Evolutionary conservation across 1,139 yeast genomes (phyloP).

Genomic region (Geotrichum citri-aurantii): DNA sequence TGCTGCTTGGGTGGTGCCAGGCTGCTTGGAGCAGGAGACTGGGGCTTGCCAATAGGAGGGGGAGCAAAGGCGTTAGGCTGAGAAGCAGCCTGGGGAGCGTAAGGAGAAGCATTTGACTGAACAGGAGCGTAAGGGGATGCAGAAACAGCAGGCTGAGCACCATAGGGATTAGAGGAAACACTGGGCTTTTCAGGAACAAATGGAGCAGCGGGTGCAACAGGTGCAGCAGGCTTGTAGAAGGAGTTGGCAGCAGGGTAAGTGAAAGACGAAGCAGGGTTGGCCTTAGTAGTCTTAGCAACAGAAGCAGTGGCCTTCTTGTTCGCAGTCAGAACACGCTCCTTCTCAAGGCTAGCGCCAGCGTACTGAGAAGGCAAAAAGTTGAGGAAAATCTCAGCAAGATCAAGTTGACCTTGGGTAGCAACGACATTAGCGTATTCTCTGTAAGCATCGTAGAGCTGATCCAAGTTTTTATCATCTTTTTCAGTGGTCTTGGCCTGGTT

Average conservation of each 20-base stretch:
- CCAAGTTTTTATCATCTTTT: conserved; percentile 38
- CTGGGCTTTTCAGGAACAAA: conserved; percentile 12
- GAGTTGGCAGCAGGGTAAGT: conserved; percentile 9
- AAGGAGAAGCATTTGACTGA: conserved; percentile 17
- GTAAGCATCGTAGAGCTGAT: conserved; percentile 51
- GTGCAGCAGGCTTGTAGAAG: conserved; percentile 13
- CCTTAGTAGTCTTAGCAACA: conserved; percentile 12
- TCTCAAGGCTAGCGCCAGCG: conserved; percentile 57
- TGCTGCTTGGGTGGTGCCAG: conserved; percentile 6
- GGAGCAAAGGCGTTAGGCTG: conserved; percentile 17
- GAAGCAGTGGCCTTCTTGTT: conserved; percentile 23
- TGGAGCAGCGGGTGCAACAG: conserved; percentile 18
- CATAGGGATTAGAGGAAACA: conserved; percentile 17
- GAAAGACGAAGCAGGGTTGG: conserved; percentile 16
- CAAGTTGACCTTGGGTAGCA: conserved; percentile 79
- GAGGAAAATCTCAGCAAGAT: conserved; percentile 68
- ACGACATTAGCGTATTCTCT: conserved; percentile 77
- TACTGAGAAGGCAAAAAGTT: conserved; percentile 62
- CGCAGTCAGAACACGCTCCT: conserved; percentile 73
- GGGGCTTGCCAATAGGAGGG: conserved; percentile 17
- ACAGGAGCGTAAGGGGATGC: conserved; percentile 18
- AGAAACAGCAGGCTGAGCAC: conserved; percentile 10
- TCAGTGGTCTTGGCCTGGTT: conserved; percentile 31
- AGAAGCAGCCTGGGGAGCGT: conserved; percentile 20
- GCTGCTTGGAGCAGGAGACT: conserved; percentile 3